Percentiles rank a stretch among this genome's conserved stretches.
phyloP scores from a whole-genome alignment of 495 filamentous ascomycete species.

The Neurospora tetraspora region DNA sequence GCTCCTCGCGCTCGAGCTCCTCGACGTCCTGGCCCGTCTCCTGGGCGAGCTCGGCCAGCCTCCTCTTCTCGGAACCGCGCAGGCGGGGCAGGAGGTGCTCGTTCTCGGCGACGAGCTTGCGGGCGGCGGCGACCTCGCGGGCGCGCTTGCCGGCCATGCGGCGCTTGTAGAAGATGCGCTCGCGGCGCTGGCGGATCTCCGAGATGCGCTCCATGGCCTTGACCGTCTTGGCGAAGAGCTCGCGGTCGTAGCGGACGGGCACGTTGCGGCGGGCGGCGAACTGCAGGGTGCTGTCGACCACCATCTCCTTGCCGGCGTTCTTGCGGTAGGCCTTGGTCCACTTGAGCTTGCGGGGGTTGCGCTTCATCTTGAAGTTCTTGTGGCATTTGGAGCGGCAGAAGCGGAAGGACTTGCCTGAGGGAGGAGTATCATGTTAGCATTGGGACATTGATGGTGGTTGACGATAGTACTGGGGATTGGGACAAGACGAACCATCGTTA shows the following conservation, averaged over 20 bases:
- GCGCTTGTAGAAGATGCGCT: slow-evolving; percentile 84
- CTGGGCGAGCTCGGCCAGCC: slow-evolving; percentile 40
- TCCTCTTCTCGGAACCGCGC: slow-evolving; percentile 44
- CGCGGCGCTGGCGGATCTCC: slow-evolving; percentile 74
- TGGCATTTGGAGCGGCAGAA: slow-evolving; percentile 87
- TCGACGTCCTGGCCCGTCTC: slow-evolving; percentile 42
- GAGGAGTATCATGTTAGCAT: no score
- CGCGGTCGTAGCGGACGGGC: slow-evolving; percentile 89
- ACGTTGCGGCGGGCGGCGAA: slow-evolving; percentile 91
- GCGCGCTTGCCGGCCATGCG: slow-evolving; percentile 84
- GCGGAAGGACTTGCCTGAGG: slow-evolving; percentile 52
- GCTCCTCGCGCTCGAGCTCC: slow-evolving; percentile 39
- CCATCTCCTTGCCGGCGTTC: slow-evolving; percentile 79
- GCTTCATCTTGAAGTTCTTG: slow-evolving; percentile 99
- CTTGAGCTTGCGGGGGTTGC: slow-evolving; percentile 65
- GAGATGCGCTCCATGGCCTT: slow-evolving; percentile 83
- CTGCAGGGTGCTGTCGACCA: slow-evolving; percentile 84
- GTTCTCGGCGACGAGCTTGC: slow-evolving; percentile 83
- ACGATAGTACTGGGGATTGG: no score
- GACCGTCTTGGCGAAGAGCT: slow-evolving; percentile 75
- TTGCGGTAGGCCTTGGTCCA: slow-evolving; percentile 83
- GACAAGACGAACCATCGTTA: slow-evolving; percentile 55
- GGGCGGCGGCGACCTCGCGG: slow-evolving; percentile 62
- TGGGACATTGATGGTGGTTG: no score
- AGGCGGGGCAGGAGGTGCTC: slow-evolving; percentile 71